These are phyloP conservation scores for Gloeopeniophorella convolvens DNA, from an alignment of 768 basidiomycete species.

Conservation along the genomic window DNA sequence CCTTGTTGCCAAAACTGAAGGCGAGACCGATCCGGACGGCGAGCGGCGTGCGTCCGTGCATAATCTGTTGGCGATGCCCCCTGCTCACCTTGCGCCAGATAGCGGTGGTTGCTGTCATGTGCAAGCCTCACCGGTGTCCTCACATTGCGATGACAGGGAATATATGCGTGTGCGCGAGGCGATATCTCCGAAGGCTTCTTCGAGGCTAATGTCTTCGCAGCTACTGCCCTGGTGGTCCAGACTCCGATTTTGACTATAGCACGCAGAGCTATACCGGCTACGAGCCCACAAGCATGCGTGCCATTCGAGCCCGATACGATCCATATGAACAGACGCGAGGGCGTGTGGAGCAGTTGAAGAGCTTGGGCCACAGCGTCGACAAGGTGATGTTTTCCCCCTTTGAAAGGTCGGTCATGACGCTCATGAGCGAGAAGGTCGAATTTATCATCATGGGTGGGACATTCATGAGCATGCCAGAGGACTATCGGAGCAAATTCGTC, in stretches of 20 bases:
- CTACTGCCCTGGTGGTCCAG: slow-evolving; percentile 97
- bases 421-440: slow-evolving; percentile 47
- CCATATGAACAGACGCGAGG: slow-evolving; percentile 97
- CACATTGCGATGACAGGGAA: slow-evolving; percentile 99
- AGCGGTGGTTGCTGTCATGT: slow-evolving; percentile 99
- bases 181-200: neutral
- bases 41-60: slow-evolving; percentile 67
- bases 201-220: slow-evolving; percentile 32
- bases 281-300: slow-evolving; percentile 98
- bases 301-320: slow-evolving; percentile 93
- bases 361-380: slow-evolving; percentile 94
- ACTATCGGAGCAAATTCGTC: slow-evolving; percentile 88
- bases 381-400: slow-evolving; percentile 53
- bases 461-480: slow-evolving; percentile 99
- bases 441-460: slow-evolving; percentile 98
- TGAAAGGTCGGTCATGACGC: neutral
- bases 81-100: slow-evolving; percentile 45
- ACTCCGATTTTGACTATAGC: slow-evolving; percentile 99
- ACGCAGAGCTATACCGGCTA: slow-evolving; percentile 95
- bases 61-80: neutral
- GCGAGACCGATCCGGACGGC: slow-evolving; percentile 96
- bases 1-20: slow-evolving; percentile 79
- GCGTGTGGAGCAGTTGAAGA: slow-evolving; percentile 91
- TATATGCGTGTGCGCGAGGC: slow-evolving; percentile 81
- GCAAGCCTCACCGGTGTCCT: slow-evolving; percentile 98